A percentile compares a stretch with the other conserved stretches of the same genome.
Evolutionary conservation across 2,329 filamentous ascomycete species (phyloP).

Genomic region (Helotiales sp.): DNA sequence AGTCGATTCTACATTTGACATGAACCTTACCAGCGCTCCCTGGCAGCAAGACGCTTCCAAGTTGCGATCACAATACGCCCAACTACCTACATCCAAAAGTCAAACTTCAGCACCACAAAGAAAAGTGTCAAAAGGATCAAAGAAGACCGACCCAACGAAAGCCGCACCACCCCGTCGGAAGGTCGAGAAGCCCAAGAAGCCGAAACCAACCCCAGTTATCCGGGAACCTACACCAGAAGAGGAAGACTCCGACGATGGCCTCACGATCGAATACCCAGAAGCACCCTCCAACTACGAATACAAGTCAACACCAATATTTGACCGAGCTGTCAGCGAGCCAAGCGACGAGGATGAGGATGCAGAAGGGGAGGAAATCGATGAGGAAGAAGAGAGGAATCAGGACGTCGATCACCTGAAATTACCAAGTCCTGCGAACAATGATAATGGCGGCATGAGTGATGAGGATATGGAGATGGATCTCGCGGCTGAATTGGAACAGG

Average conservation of each 20-base stretch:
- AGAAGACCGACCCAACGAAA: slow-evolving; percentile 37
- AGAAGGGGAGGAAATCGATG: slow-evolving; percentile 52
- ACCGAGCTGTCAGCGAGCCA: slow-evolving; percentile 42
- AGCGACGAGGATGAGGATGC: slow-evolving; percentile 54
- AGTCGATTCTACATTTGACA: slow-evolving; percentile 80
- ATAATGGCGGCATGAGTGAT: slow-evolving; percentile 36
- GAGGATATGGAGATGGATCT: slow-evolving; percentile 43
- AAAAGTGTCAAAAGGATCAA: slow-evolving; percentile 38
- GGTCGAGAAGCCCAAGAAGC: slow-evolving; percentile 44
- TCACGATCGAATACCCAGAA: slow-evolving; percentile 65
- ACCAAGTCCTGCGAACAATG: slow-evolving; percentile 56
- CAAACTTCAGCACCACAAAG: slow-evolving; percentile 33
- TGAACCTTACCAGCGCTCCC: slow-evolving; percentile 79
- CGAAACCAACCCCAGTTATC: slow-evolving; percentile 32
- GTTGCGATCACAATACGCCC: slow-evolving; percentile 69
- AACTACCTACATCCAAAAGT: slow-evolving; percentile 51
- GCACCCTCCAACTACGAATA: slow-evolving; percentile 45
- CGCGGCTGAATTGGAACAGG: slow-evolving; percentile 43
- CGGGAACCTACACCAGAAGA: slow-evolving; percentile 42
- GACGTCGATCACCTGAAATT: slow-evolving; percentile 54
- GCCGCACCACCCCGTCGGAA: slow-evolving; percentile 41
- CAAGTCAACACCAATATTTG: slow-evolving; percentile 37
- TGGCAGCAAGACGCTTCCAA: slow-evolving; percentile 66
- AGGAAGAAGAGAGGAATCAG: slow-evolving; percentile 42
- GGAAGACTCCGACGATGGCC: slow-evolving; percentile 58